These are phyloP conservation scores for Cryptomeria japonica DNA, from an alignment of 75 land plant genomes.

Conservation along the genomic window DNA sequence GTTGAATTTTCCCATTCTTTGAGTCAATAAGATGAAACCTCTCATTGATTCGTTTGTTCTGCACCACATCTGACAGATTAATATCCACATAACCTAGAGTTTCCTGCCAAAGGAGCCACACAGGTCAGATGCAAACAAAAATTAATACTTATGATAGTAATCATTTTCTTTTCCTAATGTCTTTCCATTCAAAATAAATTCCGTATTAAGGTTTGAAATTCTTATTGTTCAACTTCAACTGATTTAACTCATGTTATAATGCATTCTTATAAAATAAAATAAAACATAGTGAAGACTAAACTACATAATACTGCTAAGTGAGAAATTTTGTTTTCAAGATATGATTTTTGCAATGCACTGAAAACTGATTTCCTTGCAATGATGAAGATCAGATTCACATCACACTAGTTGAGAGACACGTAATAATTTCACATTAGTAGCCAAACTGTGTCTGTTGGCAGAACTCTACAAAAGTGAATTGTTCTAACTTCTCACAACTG, in stretches of 20 bases:
- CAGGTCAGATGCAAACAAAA: not conserved
- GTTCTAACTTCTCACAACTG: not conserved
- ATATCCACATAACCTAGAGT: slow-evolving; percentile 62
- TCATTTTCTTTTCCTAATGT: not conserved
- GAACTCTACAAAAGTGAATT: not conserved
- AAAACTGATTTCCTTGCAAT: not conserved
- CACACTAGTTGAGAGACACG: not conserved
- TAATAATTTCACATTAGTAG: not conserved
- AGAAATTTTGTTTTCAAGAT: not conserved
- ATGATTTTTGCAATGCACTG: not conserved
- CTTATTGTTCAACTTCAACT: not conserved
- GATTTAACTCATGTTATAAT: not conserved
- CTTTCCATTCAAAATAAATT: not conserved
- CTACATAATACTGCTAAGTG: not conserved
- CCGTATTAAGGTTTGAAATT: not conserved
- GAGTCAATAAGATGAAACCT: slow-evolving; percentile 82
- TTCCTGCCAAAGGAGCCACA: slow-evolving; percentile 55
- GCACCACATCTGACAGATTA: slow-evolving; percentile 65
- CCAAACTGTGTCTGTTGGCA: not conserved
- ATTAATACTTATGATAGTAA: not conserved
- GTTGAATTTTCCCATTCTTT: slow-evolving; percentile 64
- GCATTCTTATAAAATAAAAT: not conserved
- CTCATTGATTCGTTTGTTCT: slow-evolving; percentile 70
- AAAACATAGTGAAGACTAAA: not conserved
- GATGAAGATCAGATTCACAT: not conserved